Percentiles rank a stretch among this genome's conserved stretches.
Evolutionary conservation across 768 basidiomycete genomes (phyloP).

Genomic region (Strobilomyces dryophilus): DNA sequence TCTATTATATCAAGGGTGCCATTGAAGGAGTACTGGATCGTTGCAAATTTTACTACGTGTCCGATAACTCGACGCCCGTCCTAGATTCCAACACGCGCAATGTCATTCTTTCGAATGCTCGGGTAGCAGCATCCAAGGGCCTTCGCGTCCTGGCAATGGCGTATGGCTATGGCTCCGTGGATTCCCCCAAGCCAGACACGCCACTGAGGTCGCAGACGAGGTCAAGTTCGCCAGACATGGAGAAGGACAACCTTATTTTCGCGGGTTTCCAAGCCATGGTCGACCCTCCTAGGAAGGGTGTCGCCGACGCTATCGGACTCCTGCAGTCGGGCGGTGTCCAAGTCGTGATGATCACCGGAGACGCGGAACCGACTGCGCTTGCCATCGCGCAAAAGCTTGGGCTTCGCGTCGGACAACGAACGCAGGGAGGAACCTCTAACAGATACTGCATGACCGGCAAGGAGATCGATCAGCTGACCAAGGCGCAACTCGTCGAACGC

Average conservation of each 20-base stretch:
- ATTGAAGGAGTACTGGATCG: constrained; percentile 83
- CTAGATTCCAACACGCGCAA: constrained; percentile 67
- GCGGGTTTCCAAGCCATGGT: constrained; percentile 94
- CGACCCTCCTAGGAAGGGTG: constrained; percentile 91
- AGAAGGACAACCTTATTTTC: constrained; percentile 66
- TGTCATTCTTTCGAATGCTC: constrained; percentile 69
- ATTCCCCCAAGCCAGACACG: constrained; percentile 28
- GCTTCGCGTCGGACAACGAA: constrained; percentile 55
- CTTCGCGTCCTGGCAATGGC: constrained; percentile 91
- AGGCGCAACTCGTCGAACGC: constrained; percentile 74
- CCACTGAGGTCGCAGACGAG: constrained; percentile 19
- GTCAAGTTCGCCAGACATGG: constrained; percentile 33
- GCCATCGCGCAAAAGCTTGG: constrained; percentile 87
- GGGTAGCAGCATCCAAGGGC: constrained; percentile 66
- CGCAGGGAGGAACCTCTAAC: constrained; percentile 23
- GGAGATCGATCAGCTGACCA: constrained; percentile 81
- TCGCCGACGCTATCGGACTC: constrained; percentile 81
- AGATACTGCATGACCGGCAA: constrained; percentile 70
- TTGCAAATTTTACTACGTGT: constrained; percentile 87
- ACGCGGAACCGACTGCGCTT: constrained; percentile 86
- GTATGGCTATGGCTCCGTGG: constrained; percentile 68
- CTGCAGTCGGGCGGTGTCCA: constrained; percentile 86
- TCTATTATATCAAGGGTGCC: constrained; percentile 90
- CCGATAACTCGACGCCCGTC: constrained; percentile 80
- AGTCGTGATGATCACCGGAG: constrained; percentile 98